These are phyloP conservation scores for Cladosporium sp. DNA, from an alignment of 2,329 filamentous ascomycete species.

Conservation along the genomic window DNA sequence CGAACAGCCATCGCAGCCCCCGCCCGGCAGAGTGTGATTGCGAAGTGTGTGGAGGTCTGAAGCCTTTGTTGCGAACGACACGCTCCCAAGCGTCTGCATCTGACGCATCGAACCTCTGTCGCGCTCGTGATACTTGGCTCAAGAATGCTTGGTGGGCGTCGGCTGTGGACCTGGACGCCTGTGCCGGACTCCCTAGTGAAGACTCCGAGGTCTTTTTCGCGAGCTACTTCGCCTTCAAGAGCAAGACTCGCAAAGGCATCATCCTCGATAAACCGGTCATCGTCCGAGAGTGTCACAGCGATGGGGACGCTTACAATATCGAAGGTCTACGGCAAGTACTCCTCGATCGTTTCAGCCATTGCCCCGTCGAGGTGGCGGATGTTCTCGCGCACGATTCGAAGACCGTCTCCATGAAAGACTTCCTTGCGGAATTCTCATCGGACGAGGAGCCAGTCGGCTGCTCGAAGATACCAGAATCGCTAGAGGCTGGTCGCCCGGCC, in stretches of 20 bases:
- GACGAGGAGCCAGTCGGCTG: background rate
- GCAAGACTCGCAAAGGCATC: background rate
- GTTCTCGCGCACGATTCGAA: background rate
- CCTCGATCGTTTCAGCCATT: background rate
- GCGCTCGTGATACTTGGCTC: background rate
- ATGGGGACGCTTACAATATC: background rate
- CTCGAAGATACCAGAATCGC: background rate
- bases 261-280: background rate
- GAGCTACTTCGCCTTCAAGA: background rate
- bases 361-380: background rate
- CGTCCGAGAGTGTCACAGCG: background rate
- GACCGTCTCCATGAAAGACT: background rate
- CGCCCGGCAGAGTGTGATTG: background rate
- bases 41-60: background rate
- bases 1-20: background rate
- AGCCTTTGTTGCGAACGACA: background rate
- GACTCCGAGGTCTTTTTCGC: background rate
- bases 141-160: background rate
- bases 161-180: background rate
- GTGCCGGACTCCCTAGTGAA: background rate
- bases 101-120: background rate
- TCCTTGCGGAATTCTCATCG: background rate
- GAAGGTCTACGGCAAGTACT: background rate
- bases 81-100: background rate
- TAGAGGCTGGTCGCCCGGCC: background rate